Conservation (phyloP, 1,284 basidiomycete genomes). For the Apiotrichum siamense region DNA sequence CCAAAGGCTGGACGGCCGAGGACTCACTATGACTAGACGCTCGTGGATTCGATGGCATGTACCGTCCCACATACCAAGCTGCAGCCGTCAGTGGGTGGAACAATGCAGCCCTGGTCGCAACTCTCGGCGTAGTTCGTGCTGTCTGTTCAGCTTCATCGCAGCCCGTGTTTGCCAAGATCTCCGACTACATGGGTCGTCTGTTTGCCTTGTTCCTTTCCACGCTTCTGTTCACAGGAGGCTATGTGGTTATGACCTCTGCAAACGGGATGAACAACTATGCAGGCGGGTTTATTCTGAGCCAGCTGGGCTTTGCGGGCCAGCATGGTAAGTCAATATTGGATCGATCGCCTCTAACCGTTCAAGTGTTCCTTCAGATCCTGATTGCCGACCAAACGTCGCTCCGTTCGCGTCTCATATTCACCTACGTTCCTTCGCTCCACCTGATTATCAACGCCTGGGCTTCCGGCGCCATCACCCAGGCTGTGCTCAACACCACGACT, state of each 20-base stretch:
- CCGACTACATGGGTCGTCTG: slow-evolving; percentile 46
- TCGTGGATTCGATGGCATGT: no score
- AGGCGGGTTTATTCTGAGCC: slow-evolving; percentile 43
- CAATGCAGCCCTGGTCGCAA: no score
- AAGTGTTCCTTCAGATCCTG: slow-evolving; percentile 45
- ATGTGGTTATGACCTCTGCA: slow-evolving; percentile 43
- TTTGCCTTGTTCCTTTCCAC: slow-evolving; percentile 41
- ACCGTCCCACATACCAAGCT: no score
- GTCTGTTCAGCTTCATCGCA: slow-evolving; percentile 15
- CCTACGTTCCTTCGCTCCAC: slow-evolving; percentile 47
- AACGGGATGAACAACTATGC: slow-evolving; percentile 37
- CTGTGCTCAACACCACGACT: slow-evolving; percentile 26
- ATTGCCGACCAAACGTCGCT: slow-evolving; percentile 48
- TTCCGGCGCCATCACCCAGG: slow-evolving; percentile 16
- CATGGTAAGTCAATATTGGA: not conserved
- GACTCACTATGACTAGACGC: no score
- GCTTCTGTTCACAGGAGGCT: slow-evolving; percentile 32
- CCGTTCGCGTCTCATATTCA: slow-evolving; percentile 47
- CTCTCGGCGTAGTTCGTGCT: no score
- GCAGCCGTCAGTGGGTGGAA: no score
- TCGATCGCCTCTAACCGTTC: not conserved
- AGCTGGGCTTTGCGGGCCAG: slow-evolving; percentile 35
- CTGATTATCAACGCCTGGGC: slow-evolving; percentile 36
- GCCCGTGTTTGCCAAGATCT: slow-evolving; percentile 39
- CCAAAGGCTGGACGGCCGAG: no score